Conservation (phyloP, 306 rosid species). For the Canavalia gladiata region DNA sequence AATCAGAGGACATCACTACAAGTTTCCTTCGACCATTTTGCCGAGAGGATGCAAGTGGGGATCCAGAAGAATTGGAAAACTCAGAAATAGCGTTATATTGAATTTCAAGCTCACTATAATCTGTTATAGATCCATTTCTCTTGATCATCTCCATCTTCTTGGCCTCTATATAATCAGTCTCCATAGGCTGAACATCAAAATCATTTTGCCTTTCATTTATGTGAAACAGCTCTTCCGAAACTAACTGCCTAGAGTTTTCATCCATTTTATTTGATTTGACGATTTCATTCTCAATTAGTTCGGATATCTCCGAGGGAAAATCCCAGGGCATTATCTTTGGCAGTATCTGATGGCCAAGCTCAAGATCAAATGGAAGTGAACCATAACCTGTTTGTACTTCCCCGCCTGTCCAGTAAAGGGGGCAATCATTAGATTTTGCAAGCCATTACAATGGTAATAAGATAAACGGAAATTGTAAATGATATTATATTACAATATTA, state of each 20-base stretch:
- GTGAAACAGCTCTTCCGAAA: constrained; percentile 54
- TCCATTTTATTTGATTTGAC: constrained; percentile 59
- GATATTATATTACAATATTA: constrained; percentile 25
- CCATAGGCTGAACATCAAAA: constrained; percentile 49
- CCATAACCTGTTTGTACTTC: constrained; percentile 54
- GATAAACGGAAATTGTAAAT: neutral
- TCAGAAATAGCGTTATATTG: constrained; percentile 60
- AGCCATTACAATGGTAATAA: constrained; percentile 33
- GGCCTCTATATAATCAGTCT: constrained; percentile 59
- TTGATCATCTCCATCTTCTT: constrained; percentile 82
- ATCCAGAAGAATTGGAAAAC: constrained; percentile 62
- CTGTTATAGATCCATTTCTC: constrained; percentile 70
- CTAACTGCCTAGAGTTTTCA: constrained; percentile 55
- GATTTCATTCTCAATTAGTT: constrained; percentile 74
- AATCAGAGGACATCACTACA: constrained; percentile 85
- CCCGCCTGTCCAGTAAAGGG: constrained; percentile 61
- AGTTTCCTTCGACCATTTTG: constrained; percentile 68
- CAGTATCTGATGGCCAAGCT: constrained; percentile 76
- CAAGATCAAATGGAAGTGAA: constrained; percentile 76
- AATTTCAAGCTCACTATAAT: constrained; percentile 62
- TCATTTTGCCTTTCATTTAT: constrained; percentile 51
- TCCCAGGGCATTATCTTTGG: constrained; percentile 93
- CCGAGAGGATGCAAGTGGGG: constrained; percentile 55
- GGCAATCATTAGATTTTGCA: constrained; percentile 27
- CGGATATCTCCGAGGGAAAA: constrained; percentile 81